phyloP scores from a whole-genome alignment of 169 alveolate genomes.

The Cyclospora cayetanensis region DNA sequence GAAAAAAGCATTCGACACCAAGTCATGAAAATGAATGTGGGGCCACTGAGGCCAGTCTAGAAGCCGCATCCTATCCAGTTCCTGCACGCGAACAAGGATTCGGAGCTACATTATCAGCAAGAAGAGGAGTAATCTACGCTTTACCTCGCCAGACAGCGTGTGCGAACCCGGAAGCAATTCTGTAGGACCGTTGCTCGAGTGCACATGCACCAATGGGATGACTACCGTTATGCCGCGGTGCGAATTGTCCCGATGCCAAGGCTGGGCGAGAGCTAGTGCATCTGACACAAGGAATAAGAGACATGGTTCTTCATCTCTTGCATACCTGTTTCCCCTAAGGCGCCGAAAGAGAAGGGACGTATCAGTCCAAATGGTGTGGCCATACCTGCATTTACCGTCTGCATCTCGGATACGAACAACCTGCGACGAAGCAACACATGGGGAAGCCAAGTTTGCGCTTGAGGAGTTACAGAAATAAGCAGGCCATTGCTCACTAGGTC shows the following conservation, averaged over 20 bases:
- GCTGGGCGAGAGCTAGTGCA: conserved; percentile 71
- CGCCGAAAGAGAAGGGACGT: neutral
- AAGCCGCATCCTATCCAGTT: neutral
- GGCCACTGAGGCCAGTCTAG: neutral
- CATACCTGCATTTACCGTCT: conserved; percentile 65
- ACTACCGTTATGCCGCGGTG: conserved; percentile 67
- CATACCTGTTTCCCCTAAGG: neutral
- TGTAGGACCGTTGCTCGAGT: conserved; percentile 67
- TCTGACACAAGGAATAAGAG: conserved; percentile 37
- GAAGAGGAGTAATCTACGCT: neutral
- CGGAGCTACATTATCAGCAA: neutral
- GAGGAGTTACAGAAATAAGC: neutral
- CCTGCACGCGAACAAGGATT: neutral
- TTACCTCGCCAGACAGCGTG: conserved; percentile 49
- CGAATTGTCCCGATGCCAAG: conserved; percentile 73
- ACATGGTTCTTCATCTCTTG: neutral
- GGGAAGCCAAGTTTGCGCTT: neutral
- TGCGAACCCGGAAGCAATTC: conserved; percentile 73
- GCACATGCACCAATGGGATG: conserved; percentile 50
- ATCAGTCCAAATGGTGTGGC: neutral
- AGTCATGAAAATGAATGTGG: neutral
- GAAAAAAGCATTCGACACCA: neutral
- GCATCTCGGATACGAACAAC: conserved; percentile 64
- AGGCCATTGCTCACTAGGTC: too few species aligned
- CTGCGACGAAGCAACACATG: neutral